These are phyloP conservation scores for Gardenia jasminoides DNA, from an alignment of 257 asterid species.

Conservation along the genomic window DNA sequence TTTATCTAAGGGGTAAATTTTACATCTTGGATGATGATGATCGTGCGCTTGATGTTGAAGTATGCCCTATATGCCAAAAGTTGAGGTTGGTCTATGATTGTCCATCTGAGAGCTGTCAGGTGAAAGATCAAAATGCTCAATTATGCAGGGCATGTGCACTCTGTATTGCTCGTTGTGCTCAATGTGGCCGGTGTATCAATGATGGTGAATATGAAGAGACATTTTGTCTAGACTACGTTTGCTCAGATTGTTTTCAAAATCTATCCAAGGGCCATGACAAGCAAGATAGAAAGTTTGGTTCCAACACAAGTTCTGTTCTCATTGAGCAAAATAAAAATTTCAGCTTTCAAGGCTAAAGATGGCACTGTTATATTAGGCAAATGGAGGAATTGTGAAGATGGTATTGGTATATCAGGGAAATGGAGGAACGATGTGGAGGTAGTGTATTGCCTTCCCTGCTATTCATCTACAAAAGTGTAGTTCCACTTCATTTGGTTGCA, in stretches of 20 bases:
- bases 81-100: constrained; percentile 77
- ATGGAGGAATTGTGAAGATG: neutral
- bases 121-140: constrained; percentile 35
- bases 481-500: neutral
- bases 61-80: constrained; percentile 74
- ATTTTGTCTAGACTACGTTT: constrained; percentile 62
- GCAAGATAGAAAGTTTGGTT: constrained; percentile 25
- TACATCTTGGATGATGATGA: constrained; percentile 67
- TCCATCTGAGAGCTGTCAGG: constrained; percentile 67
- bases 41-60: constrained; percentile 68
- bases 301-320: constrained; percentile 14
- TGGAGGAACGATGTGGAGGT: too few species aligned
- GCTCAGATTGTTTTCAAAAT: constrained; percentile 56
- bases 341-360: neutral
- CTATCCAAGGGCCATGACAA: constrained; percentile 23
- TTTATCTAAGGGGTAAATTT: constrained; percentile 49
- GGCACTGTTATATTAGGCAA: neutral
- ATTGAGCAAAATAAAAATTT: neutral
- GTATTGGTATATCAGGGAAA: too few species aligned
- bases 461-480: too few species aligned
- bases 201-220: constrained; percentile 69
- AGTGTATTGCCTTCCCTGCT: too few species aligned
- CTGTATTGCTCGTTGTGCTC: constrained; percentile 69
- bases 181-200: constrained; percentile 73
- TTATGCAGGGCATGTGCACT: constrained; percentile 70